Percentiles rank a stretch among this genome's conserved stretches.
Conservation (phyloP, 176 grass and related monocot genomes). For the Zoysia pacifica region DNA sequence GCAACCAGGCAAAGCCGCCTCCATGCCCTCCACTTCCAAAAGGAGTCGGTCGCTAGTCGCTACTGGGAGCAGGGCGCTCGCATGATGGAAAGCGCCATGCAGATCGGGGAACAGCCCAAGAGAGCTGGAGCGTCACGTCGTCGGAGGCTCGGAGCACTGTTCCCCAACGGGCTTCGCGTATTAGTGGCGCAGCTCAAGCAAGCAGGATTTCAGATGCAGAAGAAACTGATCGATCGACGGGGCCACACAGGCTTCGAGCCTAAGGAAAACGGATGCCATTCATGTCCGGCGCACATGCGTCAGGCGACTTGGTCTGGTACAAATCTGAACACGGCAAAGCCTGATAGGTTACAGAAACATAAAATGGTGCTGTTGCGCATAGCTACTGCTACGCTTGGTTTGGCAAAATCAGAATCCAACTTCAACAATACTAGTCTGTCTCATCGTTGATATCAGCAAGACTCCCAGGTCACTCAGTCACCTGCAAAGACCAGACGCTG, state of each 20-base stretch:
- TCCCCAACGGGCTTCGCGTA: background rate
- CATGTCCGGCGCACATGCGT: background rate
- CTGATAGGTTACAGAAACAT: slow-evolving; percentile 27
- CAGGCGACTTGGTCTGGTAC: slow-evolving; percentile 15
- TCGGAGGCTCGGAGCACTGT: background rate
- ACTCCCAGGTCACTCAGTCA: slow-evolving; percentile 17
- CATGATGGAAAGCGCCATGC: background rate
- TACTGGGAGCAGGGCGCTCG: background rate
- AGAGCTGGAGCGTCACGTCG: background rate
- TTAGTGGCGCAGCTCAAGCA: background rate
- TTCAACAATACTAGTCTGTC: background rate
- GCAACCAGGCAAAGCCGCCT: slow-evolving; percentile 10
- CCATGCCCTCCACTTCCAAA: background rate
- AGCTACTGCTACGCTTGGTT: background rate
- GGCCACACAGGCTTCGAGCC: slow-evolving; percentile 24
- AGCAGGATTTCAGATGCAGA: background rate
- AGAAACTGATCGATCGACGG: background rate
- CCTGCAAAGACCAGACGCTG: slow-evolving; percentile 22
- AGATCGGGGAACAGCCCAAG: slow-evolving; percentile 1
- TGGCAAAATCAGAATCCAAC: slow-evolving; percentile 1
- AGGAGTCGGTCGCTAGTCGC: background rate
- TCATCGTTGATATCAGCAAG: background rate
- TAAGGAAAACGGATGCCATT: slow-evolving; percentile 11
- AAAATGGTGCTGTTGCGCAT: slow-evolving; percentile 9
- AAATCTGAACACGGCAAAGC: slow-evolving; percentile 24